Conservation (phyloP, 345 rosid genomes). For the Erysimum cheiranthoides region DNA sequence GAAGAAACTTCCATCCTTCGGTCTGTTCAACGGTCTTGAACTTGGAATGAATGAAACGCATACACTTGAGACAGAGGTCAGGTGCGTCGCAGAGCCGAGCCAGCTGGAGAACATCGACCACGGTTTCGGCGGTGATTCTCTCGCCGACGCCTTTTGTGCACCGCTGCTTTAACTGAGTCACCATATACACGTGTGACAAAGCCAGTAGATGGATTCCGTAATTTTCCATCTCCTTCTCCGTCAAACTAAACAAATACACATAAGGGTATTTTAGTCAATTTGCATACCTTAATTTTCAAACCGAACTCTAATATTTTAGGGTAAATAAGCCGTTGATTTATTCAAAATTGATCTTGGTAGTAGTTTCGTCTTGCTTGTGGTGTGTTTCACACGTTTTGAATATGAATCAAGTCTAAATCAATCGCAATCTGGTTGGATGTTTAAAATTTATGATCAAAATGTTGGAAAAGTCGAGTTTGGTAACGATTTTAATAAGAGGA, state of each 20-base stretch:
- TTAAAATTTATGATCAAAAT: not conserved
- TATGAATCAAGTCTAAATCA: not conserved
- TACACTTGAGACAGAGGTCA: constrained; percentile 73
- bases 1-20: constrained; percentile 88
- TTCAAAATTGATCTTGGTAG: constrained; percentile 12
- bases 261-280: constrained; percentile 21
- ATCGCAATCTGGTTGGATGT: constrained; percentile 1
- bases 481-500: not conserved
- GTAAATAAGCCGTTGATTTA: not conserved
- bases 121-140: constrained; percentile 64
- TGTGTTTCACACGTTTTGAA: constrained; percentile 32
- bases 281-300: not conserved
- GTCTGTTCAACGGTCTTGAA: constrained; percentile 70
- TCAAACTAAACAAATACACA: constrained; percentile 48
- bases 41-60: constrained; percentile 57
- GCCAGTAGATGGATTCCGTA: constrained; percentile 79
- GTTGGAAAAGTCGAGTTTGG: constrained; percentile 2
- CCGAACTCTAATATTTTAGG: not conserved
- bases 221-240: constrained; percentile 65
- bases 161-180: constrained; percentile 69
- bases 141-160: constrained; percentile 59
- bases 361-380: not conserved
- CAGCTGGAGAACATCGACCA: constrained; percentile 80
- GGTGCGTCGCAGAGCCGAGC: constrained; percentile 86
- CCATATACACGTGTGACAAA: constrained; percentile 76